Evolutionary conservation across 2,329 filamentous ascomycete genomes (phyloP).

Genomic region (Curvularia hawaiiensis): DNA sequence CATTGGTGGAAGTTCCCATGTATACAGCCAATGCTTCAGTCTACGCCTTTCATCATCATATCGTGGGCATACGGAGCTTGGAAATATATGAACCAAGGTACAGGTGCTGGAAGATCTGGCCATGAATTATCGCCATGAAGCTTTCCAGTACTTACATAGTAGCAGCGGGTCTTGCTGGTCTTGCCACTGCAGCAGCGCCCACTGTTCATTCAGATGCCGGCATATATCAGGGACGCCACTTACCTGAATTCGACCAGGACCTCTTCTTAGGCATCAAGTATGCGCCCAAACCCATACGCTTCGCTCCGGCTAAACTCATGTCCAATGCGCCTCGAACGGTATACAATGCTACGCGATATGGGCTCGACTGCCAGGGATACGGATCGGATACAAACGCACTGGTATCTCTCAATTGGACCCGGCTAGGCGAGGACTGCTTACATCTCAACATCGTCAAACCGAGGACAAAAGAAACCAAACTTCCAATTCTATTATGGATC

Average conservation of each 20-base stretch:
- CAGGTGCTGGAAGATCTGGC: neutral
- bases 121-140: slow-evolving; percentile 10
- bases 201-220: slow-evolving; percentile 33
- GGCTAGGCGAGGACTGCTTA: slow-evolving; percentile 52
- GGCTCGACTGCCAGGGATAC: slow-evolving; percentile 36
- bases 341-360: slow-evolving; percentile 33
- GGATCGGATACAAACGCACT: slow-evolving; percentile 33
- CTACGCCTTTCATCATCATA: neutral
- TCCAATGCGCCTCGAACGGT: slow-evolving; percentile 16
- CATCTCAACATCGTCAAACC: slow-evolving; percentile 46
- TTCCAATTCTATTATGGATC: slow-evolving; percentile 42
- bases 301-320: slow-evolving; percentile 27
- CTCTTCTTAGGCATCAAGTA: slow-evolving; percentile 40
- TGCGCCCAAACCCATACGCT: slow-evolving; percentile 35
- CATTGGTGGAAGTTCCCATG: slow-evolving; percentile 7
- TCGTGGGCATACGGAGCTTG: neutral
- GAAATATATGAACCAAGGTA: neutral
- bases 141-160: neutral
- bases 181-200: slow-evolving; percentile 9
- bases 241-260: slow-evolving; percentile 37
- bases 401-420: slow-evolving; percentile 30
- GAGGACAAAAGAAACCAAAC: slow-evolving; percentile 18
- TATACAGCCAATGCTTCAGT: neutral
- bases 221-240: slow-evolving; percentile 34
- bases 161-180: neutral